Base-by-base conservation (phyloP, 352 stramenopile species). In the Globisporangium acanthophoron region DNA sequence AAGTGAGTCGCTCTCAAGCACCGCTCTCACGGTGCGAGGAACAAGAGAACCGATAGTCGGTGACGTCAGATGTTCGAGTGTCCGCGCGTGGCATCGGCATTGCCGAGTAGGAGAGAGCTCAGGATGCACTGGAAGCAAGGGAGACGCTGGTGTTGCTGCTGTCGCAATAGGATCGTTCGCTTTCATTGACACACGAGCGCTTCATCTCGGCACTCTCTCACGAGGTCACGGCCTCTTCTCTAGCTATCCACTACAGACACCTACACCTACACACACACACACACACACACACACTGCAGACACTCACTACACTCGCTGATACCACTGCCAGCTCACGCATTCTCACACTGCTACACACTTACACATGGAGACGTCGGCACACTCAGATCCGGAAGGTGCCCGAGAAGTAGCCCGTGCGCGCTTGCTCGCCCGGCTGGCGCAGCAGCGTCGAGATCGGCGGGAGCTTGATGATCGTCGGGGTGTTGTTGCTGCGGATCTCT, bases 371-470 rank as follows among this genome's bases (percentile, higher is more conserved):
- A 35, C 48, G 12, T 20, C 4, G 5, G 8, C 2, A 24, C 48
- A 7, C 35, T 59, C 56, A 66, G 54, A 66, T 58, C 20, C 59
- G 59, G 39, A 66, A 66, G 24, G 45, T 66, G 39, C 59, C 59
- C n/a, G 59, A 61, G 40, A 61, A 66, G 47, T 58, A 49, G 44
- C 58, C 58, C 44, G 58, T 45, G 45, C 58, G 59, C 39, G 41
- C n/a, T 16, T 61, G 54, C 31, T 37, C 15, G 29, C 50, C 60
- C 39, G 61, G 62, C 39, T 69, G 70, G 46, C 64, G 67, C 52
- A 89, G 52, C 11, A 89, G 69, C 54, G 76, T 83, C 40, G 80
- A 71, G 49, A 88, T 88, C 2, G 77, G 81, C 53, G 77, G 77
- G 60, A 90, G 65, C 16, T 69, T 74, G 16, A 70, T 49, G 51